Base-by-base conservation (phyloP, 345 rosid species). In the Pistacia integerrima region DNA sequence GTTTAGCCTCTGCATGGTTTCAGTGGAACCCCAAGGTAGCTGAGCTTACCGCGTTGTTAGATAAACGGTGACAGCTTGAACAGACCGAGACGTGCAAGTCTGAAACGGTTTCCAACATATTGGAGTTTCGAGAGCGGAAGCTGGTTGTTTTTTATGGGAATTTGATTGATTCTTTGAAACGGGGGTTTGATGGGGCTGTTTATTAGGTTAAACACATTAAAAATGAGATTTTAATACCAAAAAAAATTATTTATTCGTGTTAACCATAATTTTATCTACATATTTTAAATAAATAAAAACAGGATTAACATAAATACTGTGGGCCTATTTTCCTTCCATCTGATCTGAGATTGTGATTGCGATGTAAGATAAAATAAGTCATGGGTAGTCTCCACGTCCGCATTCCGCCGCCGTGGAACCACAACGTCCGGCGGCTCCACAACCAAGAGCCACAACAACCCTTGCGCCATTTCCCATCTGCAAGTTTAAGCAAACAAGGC, bases 11-110 rank as follows among this genome's bases (percentile, higher is more conserved):
- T 70, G 60, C 74, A 56, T 70, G 62, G 17, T 41, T 14, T 41
- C 46, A 83, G 67, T 94, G 98, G 98, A 90, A 94, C 70, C 85
- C 95, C 1, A 91, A 90, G 88, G 80, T 95, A 67, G 87, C 85
- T 3, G 82, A 90, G 11, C 83, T 95, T 66, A 76, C 81, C 35
- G 90, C 95, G 17, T 75, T 82, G 54, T 88, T 95, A n/a, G 85
- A 87, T 70, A 91, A 82, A 62, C 93, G 77, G 74, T 93, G 90
- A 73, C 76, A 58, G 11, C 41, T 73, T 36, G 56, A n/a, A 0
- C 93, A 89, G 68, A 84, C 90, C 35, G 77, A 84, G 59, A 70
- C 83, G 72, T 69, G 93, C 54, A 55, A 85, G 10, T 81, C 82
- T 61, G 83, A 91, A 38, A 78, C 93, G 0, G 49, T 85, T 77